phyloP scores from a whole-genome alignment of 2,329 filamentous ascomycete species.

The Ophiostoma ips region DNA sequence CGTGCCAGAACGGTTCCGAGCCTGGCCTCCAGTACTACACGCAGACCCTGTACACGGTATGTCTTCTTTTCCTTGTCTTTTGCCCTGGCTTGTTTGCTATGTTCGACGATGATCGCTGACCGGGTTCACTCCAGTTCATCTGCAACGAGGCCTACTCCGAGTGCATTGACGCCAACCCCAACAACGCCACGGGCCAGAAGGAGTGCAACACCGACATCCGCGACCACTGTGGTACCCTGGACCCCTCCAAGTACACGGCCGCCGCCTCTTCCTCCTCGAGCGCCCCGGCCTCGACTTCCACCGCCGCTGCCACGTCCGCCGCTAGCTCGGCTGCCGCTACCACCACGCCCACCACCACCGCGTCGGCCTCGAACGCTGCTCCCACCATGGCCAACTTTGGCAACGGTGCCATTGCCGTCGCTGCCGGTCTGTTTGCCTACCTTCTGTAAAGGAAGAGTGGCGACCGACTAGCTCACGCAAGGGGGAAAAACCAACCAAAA shows the following conservation, averaged over 20 bases:
- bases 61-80: constrained; percentile 6
- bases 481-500: neutral
- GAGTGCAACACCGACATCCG: constrained; percentile 33
- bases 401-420: constrained; percentile 34
- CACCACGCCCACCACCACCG: constrained; percentile 11
- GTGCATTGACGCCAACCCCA: constrained; percentile 31
- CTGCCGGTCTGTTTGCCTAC: constrained; percentile 38
- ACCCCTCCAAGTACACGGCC: constrained; percentile 21
- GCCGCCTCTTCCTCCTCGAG: neutral
- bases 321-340: neutral
- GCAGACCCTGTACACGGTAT: constrained; percentile 35
- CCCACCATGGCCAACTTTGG: constrained; percentile 23
- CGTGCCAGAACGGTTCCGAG: constrained; percentile 33
- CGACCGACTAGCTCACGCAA: neutral
- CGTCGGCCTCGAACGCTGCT: constrained; percentile 16
- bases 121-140: constrained; percentile 27
- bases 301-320: neutral
- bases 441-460: constrained; percentile 25
- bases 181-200: constrained; percentile 19
- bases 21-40: constrained; percentile 39
- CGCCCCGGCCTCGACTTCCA: constrained; percentile 14
- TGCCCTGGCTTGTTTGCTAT: neutral
- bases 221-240: constrained; percentile 32
- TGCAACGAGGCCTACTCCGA: constrained; percentile 34
- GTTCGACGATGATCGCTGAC: neutral